Evolutionary conservation across 345 rosid species (phyloP), one percentile per base, ranked within the genome.

Genomic region (Alliaria petiolata): DNA sequence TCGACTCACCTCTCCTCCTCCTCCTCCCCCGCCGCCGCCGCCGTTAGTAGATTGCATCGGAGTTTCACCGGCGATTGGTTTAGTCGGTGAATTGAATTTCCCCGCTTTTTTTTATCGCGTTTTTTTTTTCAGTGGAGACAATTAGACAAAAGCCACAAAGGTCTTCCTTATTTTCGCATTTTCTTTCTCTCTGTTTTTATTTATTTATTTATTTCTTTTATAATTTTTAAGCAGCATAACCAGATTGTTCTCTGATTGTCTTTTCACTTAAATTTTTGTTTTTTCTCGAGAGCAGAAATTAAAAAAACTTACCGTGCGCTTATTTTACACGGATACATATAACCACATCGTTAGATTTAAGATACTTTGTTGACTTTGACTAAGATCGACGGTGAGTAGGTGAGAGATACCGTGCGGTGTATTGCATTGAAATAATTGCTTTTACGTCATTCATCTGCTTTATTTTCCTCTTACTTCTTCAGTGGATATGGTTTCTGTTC

Each of bases 1-100:
- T 20, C 89, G 85, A 70, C 73, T 75, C 66, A 77, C 25, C 66
- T 76, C 87, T 6, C 82, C 85, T 20, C 79, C 85, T 6, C 82
- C 82, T 20, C 71, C 83, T 0, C 76, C 79, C 0, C 74, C 80
- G 2, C 65, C 68, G 4, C 81, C 82, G n/a, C 85, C 62, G 14
- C 81, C 67, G 69, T 82, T 49, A 62, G 83, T 50, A 40, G 87
- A 84, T 72, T 82, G 87, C 93, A 88, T 88, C 82, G 83, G 82
- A 74, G 56, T 34, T 71, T 33, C 61, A 40, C 58, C 70, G 46
- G 65, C 55, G 34, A 22, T 5, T 45, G 36, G 52, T 62, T 75
- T 19, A 46, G 69, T 74, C 68, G 73, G 78, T 74, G 55, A 42
- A 62, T 44, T 62, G 52, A 51, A 50, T 62, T 58, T 38, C 60